phyloP scores from a whole-genome alignment of 805 yeast genomes.

The Suhomyces emberorum region DNA sequence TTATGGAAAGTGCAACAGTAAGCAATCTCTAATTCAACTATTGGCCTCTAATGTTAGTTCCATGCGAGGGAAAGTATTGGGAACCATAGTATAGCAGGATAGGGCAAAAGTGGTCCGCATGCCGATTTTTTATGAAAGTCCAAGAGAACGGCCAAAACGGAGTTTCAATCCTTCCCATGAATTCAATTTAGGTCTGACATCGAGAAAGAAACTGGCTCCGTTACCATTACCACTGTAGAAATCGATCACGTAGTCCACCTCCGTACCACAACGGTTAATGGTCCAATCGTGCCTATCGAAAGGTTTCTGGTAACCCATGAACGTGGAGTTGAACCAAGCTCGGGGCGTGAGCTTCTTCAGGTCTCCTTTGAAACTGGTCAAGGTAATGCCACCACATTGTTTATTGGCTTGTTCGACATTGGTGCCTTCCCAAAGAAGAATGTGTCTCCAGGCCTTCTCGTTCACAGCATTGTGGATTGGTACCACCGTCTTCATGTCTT shows the following conservation, averaged over 20 bases:
- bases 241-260: constrained; percentile 88
- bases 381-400: constrained; percentile 77
- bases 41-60: too few species aligned
- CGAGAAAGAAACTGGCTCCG: constrained; percentile 68
- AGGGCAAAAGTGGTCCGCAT: too few species aligned
- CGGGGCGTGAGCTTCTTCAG: constrained; percentile 82
- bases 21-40: too few species aligned
- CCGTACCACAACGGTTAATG: constrained; percentile 77
- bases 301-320: constrained; percentile 72
- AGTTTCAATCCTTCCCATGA: constrained; percentile 74
- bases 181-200: constrained; percentile 89
- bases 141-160: constrained; percentile 63
- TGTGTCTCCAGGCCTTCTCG: constrained; percentile 88
- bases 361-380: constrained; percentile 88
- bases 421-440: constrained; percentile 73
- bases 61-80: too few species aligned
- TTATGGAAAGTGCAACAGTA: too few species aligned
- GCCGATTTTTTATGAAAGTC: constrained; percentile 21
- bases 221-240: constrained; percentile 52
- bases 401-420: constrained; percentile 45
- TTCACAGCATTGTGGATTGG: constrained; percentile 94
- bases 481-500: constrained; percentile 85
- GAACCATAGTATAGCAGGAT: too few species aligned
- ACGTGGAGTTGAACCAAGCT: constrained; percentile 63
- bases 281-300: constrained; percentile 98